These are phyloP conservation scores for Starmerella apis DNA, from an alignment of 805 yeast genomes.

Conservation along the genomic window DNA sequence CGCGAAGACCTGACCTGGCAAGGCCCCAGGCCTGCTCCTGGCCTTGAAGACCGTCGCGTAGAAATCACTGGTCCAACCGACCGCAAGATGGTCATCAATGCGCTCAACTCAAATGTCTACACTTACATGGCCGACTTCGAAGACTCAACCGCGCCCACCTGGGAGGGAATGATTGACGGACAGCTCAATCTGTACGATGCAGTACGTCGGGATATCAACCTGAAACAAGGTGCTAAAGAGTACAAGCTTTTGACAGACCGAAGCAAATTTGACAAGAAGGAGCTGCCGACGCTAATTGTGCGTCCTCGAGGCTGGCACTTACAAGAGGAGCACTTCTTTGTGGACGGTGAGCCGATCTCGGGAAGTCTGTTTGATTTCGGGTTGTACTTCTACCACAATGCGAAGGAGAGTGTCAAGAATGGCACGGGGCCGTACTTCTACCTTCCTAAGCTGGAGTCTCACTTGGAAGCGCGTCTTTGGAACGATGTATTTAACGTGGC, in stretches of 20 bases:
- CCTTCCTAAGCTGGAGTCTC: constrained; percentile 69
- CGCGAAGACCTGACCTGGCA: constrained; percentile 61
- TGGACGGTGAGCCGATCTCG: constrained; percentile 57
- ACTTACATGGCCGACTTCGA: constrained; percentile 72
- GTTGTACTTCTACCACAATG: constrained; percentile 59
- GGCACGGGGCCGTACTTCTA: constrained; percentile 66
- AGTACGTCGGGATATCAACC: constrained; percentile 45
- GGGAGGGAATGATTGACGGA: constrained; percentile 57
- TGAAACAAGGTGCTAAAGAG: constrained; percentile 33
- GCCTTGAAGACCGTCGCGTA: constrained; percentile 59
- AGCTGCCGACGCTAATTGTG: constrained; percentile 45
- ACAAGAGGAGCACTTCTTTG: constrained; percentile 52
- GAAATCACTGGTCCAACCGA: constrained; percentile 72
- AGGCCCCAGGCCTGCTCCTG: constrained; percentile 59
- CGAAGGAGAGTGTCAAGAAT: constrained; percentile 43
- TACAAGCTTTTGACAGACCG: constrained; percentile 47
- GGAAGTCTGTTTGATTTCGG: constrained; percentile 64
- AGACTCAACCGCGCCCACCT: constrained; percentile 62
- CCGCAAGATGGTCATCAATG: constrained; percentile 65
- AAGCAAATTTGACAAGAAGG: constrained; percentile 30
- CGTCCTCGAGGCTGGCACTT: constrained; percentile 67
- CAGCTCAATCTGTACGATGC: constrained; percentile 63
- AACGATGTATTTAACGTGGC: constrained; percentile 56
- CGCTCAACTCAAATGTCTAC: constrained; percentile 56
- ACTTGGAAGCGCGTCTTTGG: constrained; percentile 66